Base-by-base conservation (phyloP, 345 rosid genomes). In the Heritiera littoralis region DNA sequence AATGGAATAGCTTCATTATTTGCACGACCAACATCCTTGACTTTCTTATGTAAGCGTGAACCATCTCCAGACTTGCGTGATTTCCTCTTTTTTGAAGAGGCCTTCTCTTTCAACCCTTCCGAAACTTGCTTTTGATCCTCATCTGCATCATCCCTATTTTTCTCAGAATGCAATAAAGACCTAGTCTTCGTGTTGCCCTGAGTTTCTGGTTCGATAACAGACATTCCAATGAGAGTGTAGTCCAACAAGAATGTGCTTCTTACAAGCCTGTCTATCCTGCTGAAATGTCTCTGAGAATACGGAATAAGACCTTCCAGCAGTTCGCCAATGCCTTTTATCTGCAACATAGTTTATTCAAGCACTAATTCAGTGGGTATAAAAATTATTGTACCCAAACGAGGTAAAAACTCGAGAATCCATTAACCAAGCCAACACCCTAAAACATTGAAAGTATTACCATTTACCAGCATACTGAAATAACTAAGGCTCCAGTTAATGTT, bases 161-260 rank as follows among this genome's bases (percentile, higher is more conserved):
- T 73, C 8, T 49, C 64, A 41, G 86, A 45, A 7, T 38, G 67
- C 9, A 20, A 3, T 28, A 5, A 49, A 46, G 78, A 76, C 15
- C 30, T 72, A 45, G 48, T 52, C 28, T 79, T 66, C 35, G 15
- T 17, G 46, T 86, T 81, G 38, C 55, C 72, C 41, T 75, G 71
- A 23, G 18, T 74, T 66, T 77, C 87, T 48, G 98, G 97, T 72
- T 92, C 97, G 2, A 96, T 68, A 49, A 91, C 97, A 12, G 94
- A 89, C 99, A 96, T 94, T 84, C 92, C 93, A 3, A 84, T 80
- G 76, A 96, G 88, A 35, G 91, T 91, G 79, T 96, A 96, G 81
- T 96, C 98, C 84, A 96, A 81, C 88, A 94, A 83, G 84, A 86
- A 92, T 45, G 97, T 92, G 89, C 97, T 95, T 83, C 98, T 89